A percentile compares a stretch with the other conserved stretches of the same genome.
Evolutionary conservation across 2,329 filamentous ascomycete species (phyloP).

Genomic region (Fusarium sacchari): DNA sequence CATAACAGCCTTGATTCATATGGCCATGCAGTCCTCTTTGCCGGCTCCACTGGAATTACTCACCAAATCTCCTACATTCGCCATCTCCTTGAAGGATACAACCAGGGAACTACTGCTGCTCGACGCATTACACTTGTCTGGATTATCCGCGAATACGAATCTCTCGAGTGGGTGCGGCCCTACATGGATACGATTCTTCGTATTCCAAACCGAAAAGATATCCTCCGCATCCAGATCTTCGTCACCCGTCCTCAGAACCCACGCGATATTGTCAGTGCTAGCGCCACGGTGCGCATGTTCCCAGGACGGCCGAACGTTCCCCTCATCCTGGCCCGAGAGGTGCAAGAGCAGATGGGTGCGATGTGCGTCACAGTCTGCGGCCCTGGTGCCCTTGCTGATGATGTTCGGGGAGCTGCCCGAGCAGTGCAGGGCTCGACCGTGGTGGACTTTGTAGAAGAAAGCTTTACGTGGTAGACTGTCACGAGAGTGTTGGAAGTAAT

Average conservation of each 20-base stretch:
- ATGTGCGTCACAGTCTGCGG: slow-evolving; percentile 89
- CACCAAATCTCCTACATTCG: slow-evolving; percentile 91
- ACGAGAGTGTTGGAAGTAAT: slow-evolving; percentile 7
- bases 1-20: slow-evolving; percentile 91
- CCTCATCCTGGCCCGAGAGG: slow-evolving; percentile 82
- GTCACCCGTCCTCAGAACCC: slow-evolving; percentile 87
- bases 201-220: slow-evolving; percentile 82
- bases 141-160: slow-evolving; percentile 90
- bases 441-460: slow-evolving; percentile 81
- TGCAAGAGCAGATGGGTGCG: slow-evolving; percentile 82
- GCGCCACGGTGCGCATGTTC: slow-evolving; percentile 88
- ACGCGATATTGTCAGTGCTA: slow-evolving; percentile 81
- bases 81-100: slow-evolving; percentile 76
- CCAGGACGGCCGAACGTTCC: slow-evolving; percentile 87
- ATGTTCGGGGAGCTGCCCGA: slow-evolving; percentile 76
- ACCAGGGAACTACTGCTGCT: slow-evolving; percentile 78
- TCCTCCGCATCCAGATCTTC: slow-evolving; percentile 88
- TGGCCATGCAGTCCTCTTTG: slow-evolving; percentile 89
- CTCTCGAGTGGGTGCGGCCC: slow-evolving; percentile 91
- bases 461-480: slow-evolving; percentile 69
- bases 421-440: slow-evolving; percentile 70
- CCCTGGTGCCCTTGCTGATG: slow-evolving; percentile 78
- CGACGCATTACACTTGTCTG: slow-evolving; percentile 86
- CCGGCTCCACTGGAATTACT: slow-evolving; percentile 93
- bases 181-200: slow-evolving; percentile 81